Percentiles rank a stretch among this genome's conserved stretches.
phyloP scores from a whole-genome alignment of 2,329 filamentous ascomycete species.

The Xylaria hypoxylon region DNA sequence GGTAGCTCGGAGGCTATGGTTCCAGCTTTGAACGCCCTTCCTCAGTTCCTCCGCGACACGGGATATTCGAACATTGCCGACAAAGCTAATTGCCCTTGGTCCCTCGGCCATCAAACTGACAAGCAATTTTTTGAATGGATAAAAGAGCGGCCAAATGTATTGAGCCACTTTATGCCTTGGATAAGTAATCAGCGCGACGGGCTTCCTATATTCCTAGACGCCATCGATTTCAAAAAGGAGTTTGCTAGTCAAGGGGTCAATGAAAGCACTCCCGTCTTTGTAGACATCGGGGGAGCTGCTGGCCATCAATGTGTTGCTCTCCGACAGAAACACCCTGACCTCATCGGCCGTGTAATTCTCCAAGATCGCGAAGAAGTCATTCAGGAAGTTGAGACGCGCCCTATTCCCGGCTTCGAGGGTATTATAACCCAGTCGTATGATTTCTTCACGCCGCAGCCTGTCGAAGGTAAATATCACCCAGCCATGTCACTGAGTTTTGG shows the following conservation, averaged over 20 bases:
- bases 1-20: constrained; percentile 28
- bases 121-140: constrained; percentile 34
- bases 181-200: constrained; percentile 37
- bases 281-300: constrained; percentile 39
- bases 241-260: constrained; percentile 15
- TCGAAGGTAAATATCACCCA: constrained; percentile 26
- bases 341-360: constrained; percentile 40
- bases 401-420: constrained; percentile 35
- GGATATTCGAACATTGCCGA: constrained; percentile 33
- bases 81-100: constrained; percentile 31
- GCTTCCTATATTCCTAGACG: constrained; percentile 38
- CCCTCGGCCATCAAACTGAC: constrained; percentile 33
- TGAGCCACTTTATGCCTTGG: constrained; percentile 35
- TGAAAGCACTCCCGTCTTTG: constrained; percentile 37
- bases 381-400: constrained; percentile 21
- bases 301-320: constrained; percentile 40
- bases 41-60: constrained; percentile 35
- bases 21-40: constrained; percentile 33
- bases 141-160: constrained; percentile 28
- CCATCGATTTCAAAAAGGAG: constrained; percentile 37
- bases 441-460: constrained; percentile 36
- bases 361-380: constrained; percentile 38
- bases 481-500: not conserved
- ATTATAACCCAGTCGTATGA: constrained; percentile 36
- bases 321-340: constrained; percentile 26